Evolutionary conservation across 352 stramenopile genomes (phyloP).

Genomic region (Phytophthora gonapodyides): DNA sequence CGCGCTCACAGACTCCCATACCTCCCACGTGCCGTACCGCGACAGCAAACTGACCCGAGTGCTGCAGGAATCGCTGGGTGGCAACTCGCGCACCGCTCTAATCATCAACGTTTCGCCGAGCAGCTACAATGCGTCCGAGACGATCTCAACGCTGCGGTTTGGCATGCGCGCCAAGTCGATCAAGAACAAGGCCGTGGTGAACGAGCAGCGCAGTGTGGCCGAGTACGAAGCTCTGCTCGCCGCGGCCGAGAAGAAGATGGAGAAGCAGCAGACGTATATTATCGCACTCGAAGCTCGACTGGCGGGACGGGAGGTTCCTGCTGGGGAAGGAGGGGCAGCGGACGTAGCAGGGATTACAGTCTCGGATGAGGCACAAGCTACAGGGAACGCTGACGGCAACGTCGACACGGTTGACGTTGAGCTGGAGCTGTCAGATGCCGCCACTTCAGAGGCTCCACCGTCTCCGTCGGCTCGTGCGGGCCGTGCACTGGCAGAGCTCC

Average conservation of each 20-base stretch:
- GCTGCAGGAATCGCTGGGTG: conserved; percentile 93
- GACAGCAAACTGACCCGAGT: conserved; percentile 93
- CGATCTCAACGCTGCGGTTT: conserved; percentile 92
- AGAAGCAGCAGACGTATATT: conserved; percentile 84
- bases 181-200: conserved; percentile 95
- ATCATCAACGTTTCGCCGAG: conserved; percentile 94
- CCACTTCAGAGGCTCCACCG: conserved; percentile 20
- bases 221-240: conserved; percentile 89
- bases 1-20: conserved; percentile 84
- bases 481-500: conserved; percentile 66
- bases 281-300: conserved; percentile 75
- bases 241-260: conserved; percentile 83
- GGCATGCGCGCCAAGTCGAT: conserved; percentile 94
- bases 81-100: conserved; percentile 93
- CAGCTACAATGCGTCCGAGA: conserved; percentile 92
- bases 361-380: conserved; percentile 12
- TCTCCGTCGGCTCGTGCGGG: conserved; percentile 62
- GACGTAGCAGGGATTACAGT: not conserved
- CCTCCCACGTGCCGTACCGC: conserved; percentile 88
- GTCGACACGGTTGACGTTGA: conserved; percentile 29
- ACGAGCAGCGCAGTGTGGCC: conserved; percentile 89
- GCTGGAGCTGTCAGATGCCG: conserved; percentile 32
- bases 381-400: conserved; percentile 7
- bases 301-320: conserved; percentile 29
- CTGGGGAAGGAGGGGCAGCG: conserved; percentile 11